These are phyloP conservation scores for Hanseniaspora thailandica DNA, from an alignment of 805 yeast genomes.

Conservation along the genomic window DNA sequence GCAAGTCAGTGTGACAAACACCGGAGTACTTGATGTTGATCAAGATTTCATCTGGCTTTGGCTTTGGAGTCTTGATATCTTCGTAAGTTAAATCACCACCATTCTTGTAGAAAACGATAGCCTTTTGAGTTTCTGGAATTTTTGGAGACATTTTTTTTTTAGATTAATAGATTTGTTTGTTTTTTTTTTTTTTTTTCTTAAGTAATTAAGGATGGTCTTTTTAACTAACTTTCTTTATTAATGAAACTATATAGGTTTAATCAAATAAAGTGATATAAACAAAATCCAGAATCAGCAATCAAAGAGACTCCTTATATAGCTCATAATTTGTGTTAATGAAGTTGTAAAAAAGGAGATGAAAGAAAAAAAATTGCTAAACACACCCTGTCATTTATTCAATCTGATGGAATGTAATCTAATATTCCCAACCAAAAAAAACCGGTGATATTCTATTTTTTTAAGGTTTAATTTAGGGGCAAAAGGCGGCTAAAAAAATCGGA, in stretches of 20 bases:
- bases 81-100: slow-evolving; percentile 47
- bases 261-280: no score
- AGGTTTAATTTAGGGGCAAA: not conserved
- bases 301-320: no score
- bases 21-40: slow-evolving; percentile 79
- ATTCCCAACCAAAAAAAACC: not conserved
- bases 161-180: not conserved
- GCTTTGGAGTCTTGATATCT: slow-evolving; percentile 71
- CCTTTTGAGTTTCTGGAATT: slow-evolving; percentile 42
- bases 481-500: not conserved
- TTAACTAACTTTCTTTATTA: not conserved
- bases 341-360: not conserved
- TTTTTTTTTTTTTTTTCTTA: not conserved
- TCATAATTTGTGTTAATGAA: no score
- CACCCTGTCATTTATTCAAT: not conserved
- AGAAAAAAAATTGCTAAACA: not conserved
- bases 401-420: not conserved
- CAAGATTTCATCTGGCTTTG: slow-evolving; percentile 65
- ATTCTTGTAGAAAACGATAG: slow-evolving; percentile 39
- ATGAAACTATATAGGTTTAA: no score
- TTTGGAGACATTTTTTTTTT: slow-evolving; percentile 15
- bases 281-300: no score
- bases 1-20: slow-evolving; percentile 88
- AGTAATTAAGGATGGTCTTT: not conserved
- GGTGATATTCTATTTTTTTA: not conserved